phyloP scores from a whole-genome alignment of 768 basidiomycete species.

The Gloeophyllum trabeum region DNA sequence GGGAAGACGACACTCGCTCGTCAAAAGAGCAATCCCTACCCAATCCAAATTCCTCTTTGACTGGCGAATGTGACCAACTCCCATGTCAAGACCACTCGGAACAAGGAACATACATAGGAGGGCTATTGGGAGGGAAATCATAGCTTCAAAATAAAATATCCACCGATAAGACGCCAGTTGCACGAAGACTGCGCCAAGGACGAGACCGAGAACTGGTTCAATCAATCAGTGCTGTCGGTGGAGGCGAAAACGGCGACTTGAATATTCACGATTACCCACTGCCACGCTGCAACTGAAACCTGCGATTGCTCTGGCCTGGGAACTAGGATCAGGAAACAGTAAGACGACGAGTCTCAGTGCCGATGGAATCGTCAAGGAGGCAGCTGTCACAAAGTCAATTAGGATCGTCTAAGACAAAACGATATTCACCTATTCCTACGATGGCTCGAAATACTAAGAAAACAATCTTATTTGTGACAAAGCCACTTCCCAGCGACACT shows the following conservation, averaged over 20 bases:
- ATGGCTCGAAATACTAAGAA: background rate
- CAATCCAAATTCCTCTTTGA: background rate
- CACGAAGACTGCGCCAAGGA: slow-evolving; percentile 6
- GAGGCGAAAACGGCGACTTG: background rate
- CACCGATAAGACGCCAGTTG: slow-evolving; percentile 2
- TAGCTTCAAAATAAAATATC: slow-evolving; percentile 5
- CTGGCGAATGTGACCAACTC: no score
- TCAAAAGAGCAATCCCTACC: background rate
- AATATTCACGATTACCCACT: background rate
- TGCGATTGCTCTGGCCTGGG: background rate
- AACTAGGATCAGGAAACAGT: background rate
- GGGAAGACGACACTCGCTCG: background rate
- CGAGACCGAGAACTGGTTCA: slow-evolving; percentile 2
- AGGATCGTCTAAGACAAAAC: background rate
- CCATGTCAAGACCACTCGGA: background rate
- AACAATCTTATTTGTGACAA: background rate
- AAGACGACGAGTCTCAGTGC: background rate
- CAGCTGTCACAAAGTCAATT: background rate
- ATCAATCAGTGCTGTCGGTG: background rate
- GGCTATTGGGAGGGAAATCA: slow-evolving; percentile 2
- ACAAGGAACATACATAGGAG: slow-evolving; percentile 2
- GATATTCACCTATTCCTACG: background rate
- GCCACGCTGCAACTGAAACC: background rate
- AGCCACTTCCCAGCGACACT: background rate
- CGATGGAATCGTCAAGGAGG: background rate